These are phyloP conservation scores for Aspergillus felis DNA, from an alignment of 2,329 filamentous ascomycete species.

Conservation along the genomic window DNA sequence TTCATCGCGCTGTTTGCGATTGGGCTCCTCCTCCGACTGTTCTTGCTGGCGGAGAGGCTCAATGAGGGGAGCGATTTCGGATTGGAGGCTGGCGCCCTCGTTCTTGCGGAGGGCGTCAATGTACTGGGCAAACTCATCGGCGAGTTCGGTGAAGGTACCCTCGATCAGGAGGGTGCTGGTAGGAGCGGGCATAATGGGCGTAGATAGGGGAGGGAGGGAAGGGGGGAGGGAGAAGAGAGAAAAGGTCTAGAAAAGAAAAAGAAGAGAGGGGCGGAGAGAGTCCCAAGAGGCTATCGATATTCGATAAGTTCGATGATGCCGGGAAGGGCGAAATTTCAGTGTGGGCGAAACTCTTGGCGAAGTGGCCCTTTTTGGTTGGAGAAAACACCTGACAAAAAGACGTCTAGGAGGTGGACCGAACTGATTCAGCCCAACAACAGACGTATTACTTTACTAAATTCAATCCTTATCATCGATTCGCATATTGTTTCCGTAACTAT, in stretches of 20 bases:
- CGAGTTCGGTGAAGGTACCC: constrained; percentile 88
- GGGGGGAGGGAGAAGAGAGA: background rate
- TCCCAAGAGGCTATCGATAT: constrained; percentile 18
- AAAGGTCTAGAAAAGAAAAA: constrained; percentile 2
- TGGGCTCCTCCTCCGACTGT: constrained; percentile 52
- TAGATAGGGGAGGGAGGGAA: constrained; percentile 1
- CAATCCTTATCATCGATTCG: background rate
- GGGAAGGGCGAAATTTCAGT: constrained; percentile 35
- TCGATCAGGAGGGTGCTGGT: constrained; percentile 70
- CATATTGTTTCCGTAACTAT: background rate
- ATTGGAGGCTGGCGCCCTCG: constrained; percentile 53
- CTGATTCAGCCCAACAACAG: background rate
- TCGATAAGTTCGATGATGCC: constrained; percentile 25
- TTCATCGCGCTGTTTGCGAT: constrained; percentile 66
- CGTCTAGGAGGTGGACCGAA: background rate
- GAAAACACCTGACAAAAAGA: background rate
- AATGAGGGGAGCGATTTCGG: constrained; percentile 68
- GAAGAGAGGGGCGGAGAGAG: constrained; percentile 2
- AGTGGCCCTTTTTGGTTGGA: background rate
- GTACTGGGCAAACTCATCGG: constrained; percentile 91
- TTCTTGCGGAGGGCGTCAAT: constrained; percentile 75
- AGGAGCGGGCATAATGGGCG: constrained; percentile 53
- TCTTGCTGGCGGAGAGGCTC: constrained; percentile 51
- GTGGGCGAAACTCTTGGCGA: constrained; percentile 40
- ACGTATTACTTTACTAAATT: background rate